Conservation (phyloP, 2,329 filamentous ascomycete genomes). For the Elsinoe necatrix region DNA sequence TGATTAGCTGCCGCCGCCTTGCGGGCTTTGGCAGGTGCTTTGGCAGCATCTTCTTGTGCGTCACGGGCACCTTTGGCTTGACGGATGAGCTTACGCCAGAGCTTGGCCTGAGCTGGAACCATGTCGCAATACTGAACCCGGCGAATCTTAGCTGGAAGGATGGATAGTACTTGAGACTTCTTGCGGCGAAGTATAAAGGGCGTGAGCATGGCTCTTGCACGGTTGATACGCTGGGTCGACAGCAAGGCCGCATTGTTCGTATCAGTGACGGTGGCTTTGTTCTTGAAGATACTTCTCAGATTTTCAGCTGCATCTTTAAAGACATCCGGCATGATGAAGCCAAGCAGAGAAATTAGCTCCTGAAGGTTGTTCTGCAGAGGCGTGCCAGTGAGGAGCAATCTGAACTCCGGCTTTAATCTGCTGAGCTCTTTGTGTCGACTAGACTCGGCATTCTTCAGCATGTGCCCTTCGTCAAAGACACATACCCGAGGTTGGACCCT, state of each 20-base stretch:
- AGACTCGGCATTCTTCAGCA: constrained; percentile 80
- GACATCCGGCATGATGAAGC: constrained; percentile 84
- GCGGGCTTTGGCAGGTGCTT: background rate
- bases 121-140: constrained; percentile 75
- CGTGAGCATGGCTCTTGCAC: constrained; percentile 84
- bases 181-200: constrained; percentile 91
- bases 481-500: constrained; percentile 48
- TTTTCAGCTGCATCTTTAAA: constrained; percentile 68
- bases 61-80: constrained; percentile 44
- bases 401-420: constrained; percentile 69
- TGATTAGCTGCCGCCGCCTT: constrained; percentile 8
- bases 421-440: constrained; percentile 72
- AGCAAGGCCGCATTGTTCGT: constrained; percentile 70
- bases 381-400: constrained; percentile 80
- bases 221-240: constrained; percentile 75
- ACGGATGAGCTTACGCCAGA: constrained; percentile 65
- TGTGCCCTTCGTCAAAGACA: constrained; percentile 91
- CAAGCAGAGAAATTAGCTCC: constrained; percentile 80
- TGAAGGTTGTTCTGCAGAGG: constrained; percentile 91
- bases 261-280: constrained; percentile 78
- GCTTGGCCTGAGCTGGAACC: constrained; percentile 58
- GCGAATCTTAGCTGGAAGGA: constrained; percentile 71
- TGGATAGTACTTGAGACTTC: constrained; percentile 79
- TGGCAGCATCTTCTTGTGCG: constrained; percentile 30
- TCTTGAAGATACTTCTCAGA: constrained; percentile 80